A percentile compares a stretch with the other conserved stretches of the same genome.
phyloP scores from a whole-genome alignment of 2,329 filamentous ascomycete genomes.

The Colletotrichum sp. region DNA sequence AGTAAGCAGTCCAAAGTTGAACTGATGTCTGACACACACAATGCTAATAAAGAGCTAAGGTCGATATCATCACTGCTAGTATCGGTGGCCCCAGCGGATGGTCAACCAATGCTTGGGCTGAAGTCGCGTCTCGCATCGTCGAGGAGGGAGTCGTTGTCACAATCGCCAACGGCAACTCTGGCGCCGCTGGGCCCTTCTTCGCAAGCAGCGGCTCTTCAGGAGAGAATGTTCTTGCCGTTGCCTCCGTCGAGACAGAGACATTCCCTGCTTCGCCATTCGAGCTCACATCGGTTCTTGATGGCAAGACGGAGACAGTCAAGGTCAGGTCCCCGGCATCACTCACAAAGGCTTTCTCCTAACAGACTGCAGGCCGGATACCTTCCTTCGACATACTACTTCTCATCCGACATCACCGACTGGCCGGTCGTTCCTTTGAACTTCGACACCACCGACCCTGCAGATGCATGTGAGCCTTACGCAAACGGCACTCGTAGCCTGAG shows the following conservation, averaged over 20 bases:
- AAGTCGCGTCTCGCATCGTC: constrained; percentile 42
- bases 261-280: constrained; percentile 29
- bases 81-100: constrained; percentile 42
- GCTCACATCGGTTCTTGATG: constrained; percentile 33
- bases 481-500: constrained; percentile 23
- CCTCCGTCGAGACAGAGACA: constrained; percentile 39
- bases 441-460: constrained; percentile 26
- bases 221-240: constrained; percentile 45
- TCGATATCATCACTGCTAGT: constrained; percentile 47
- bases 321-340: neutral
- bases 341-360: neutral
- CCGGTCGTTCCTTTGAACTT: constrained; percentile 28
- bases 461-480: constrained; percentile 31
- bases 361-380: constrained; percentile 32
- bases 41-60: neutral
- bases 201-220: constrained; percentile 43
- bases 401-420: constrained; percentile 37
- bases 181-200: constrained; percentile 51
- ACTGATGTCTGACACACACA: no score
- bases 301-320: constrained; percentile 2
- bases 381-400: constrained; percentile 36
- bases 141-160: constrained; percentile 52
- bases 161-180: constrained; percentile 57
- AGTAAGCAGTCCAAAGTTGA: neutral
- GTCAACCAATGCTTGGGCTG: constrained; percentile 38